Conservation (phyloP, 345 rosid genomes). For the Heritiera fomes region DNA sequence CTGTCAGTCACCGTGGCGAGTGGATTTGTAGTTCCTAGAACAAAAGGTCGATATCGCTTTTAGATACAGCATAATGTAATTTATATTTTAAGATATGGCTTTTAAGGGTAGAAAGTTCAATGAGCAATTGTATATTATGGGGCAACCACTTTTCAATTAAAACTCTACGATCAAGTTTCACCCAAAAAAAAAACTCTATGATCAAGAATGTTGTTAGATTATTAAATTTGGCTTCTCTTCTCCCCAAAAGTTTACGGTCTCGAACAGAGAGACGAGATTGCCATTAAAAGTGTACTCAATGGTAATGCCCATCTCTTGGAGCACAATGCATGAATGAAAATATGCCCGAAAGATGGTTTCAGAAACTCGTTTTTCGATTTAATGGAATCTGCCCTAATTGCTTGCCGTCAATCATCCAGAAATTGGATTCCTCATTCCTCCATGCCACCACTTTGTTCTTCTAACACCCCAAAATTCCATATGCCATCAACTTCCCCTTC, state of each 20-base stretch:
- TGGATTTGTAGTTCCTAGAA: not conserved
- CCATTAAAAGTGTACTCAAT: not conserved
- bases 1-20: conserved; percentile 12
- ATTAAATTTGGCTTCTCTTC: conserved; percentile 17
- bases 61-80: not conserved
- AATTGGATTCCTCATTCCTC: not conserved
- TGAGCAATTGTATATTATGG: not conserved
- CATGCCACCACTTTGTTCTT: not conserved
- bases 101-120: not conserved
- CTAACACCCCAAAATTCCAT: not conserved
- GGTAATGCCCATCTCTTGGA: not conserved
- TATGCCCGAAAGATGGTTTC: not conserved
- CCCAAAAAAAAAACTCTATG: not conserved
- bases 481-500: not conserved
- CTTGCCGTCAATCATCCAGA: not conserved
- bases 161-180: conserved; percentile 8
- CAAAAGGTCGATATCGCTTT: not conserved
- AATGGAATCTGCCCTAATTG: conserved; percentile 21
- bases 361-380: conserved; percentile 13
- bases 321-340: not conserved
- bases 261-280: conserved; percentile 9
- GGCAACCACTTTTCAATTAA: conserved; percentile 3
- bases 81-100: not conserved
- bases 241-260: conserved; percentile 7
- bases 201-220: conserved; percentile 12